phyloP scores from a whole-genome alignment of 768 basidiomycete genomes.

The Tephrocybe sp. region DNA sequence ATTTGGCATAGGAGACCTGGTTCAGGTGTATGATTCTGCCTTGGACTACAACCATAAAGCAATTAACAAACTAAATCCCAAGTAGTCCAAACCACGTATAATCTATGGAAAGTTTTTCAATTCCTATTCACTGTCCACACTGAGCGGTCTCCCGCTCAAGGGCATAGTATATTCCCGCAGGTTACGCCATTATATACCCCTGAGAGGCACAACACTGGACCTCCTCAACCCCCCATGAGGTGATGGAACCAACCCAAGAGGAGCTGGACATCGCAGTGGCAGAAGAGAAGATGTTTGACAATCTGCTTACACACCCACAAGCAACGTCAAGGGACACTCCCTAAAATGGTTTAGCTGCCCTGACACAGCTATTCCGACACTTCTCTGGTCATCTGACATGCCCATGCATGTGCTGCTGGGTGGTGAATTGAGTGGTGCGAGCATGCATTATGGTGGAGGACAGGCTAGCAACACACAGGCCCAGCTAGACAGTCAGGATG shows the following conservation, averaged over 20 bases:
- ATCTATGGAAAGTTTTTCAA: slow-evolving; percentile 6
- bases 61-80: slow-evolving; percentile 3
- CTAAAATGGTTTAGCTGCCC: too few relatives aligned
- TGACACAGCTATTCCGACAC: not conserved
- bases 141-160: not conserved
- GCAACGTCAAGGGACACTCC: not conserved
- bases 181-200: slow-evolving; percentile 3
- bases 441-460: too few relatives aligned
- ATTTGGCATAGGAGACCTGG: not conserved
- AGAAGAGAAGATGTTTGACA: slow-evolving; percentile 1
- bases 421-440: too few relatives aligned
- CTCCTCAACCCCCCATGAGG: not conserved
- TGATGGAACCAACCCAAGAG: not conserved
- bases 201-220: not conserved
- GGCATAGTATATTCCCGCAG: slow-evolving; percentile 2
- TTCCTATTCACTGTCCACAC: not conserved
- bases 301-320: not conserved
- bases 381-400: too few relatives aligned
- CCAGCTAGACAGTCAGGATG: too few relatives aligned
- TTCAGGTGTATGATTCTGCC: slow-evolving; percentile 4
- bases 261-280: not conserved
- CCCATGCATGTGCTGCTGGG: too few relatives aligned
- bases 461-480: too few relatives aligned
- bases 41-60: not conserved
- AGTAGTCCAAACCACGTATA: slow-evolving; percentile 3